Evolutionary conservation across 2,329 filamentous ascomycete species (phyloP), one percentile per base, ranked within the genome.

Genomic region (Nigrospora oryzae): DNA sequence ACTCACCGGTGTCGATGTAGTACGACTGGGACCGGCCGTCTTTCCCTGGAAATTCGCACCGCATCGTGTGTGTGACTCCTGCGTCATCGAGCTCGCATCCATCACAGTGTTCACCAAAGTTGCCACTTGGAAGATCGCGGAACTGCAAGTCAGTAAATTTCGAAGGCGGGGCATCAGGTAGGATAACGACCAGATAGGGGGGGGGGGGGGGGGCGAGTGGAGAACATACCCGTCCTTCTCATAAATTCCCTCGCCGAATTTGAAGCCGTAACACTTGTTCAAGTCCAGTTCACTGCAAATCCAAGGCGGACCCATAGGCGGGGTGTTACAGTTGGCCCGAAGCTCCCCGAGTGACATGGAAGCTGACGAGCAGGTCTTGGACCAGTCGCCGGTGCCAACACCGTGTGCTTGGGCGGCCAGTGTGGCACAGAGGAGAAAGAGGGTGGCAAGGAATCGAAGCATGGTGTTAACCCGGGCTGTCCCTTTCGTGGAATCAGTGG

Each of bases 281-380:
- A 45, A 13, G 32, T 45, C 17, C 31, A 45, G 23, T 0, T 32
- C 6, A n/a, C 37, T 41, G 38, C 43, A 45, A 14, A 45, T 37
- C 33, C 33, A 44, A 7, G 43, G 43, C 11, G 43, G 43, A 28
- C 43, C 43, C 43, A 44, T 40, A 32, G 43, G 37, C n/a, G 37
- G 32, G 13, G 43, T 28, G 4, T 34, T 16, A 19, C 43, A 45
- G 34, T 38, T 32, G 4, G 43, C 31, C 7, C 19, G 30, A 13
- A 45, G 43, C 10, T 4, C 4, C 6, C 30, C 7, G 6, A 3
- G 3, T 8, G 11, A 3, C 4, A 38, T 30, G 19, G 19, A 13
- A 12, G 37, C 37, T 7, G 10, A 11, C 5, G 19, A 6, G 13
- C 15, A 38, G 12, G 28, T 32, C 3, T 7, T 13, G 11, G 38